Base-by-base conservation (phyloP, 148 eudicot species). In the Camellia japonica region DNA sequence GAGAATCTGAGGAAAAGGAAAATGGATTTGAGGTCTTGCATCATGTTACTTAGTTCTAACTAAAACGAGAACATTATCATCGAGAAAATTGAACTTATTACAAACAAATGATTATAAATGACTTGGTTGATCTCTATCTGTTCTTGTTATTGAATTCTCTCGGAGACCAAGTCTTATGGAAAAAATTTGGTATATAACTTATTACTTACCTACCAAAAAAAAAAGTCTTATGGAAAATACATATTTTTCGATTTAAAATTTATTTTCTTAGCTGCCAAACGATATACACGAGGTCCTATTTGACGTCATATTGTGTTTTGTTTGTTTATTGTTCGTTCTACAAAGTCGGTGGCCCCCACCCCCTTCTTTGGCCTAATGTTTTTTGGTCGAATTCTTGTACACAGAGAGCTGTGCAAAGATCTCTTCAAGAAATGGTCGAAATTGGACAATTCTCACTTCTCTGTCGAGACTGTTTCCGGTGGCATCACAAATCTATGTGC, bases 401-500 rank as follows among this genome's bases (percentile, higher is more conserved):
- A 59, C 91, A 96, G 99, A 82, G 91, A 86, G 74, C 86, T 96
- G 7, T 94, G 90, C 80, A 96, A 94, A 78, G 95, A 96, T 88
- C 82, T 96, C 41, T 96, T 96, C 90, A 86, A 91, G 83, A 79
- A 91, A 46, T 96, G 99, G 99, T 88, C 94, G 19, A 81, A 83
- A 78, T 88, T 93, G 86, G 94, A 91, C 30, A 86, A 83, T 80
- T 91, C 97, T 18, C 78, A 63, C 51, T 93, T 96, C 83, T 85
- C 84, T 19, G 86, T 88, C 0, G 90, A 91, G 79, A 94, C 91
- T 13, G 88, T 96, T 38, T 89, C 99, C 0, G 99, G 99, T 76
- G 99, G 99, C 85, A 93, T 96, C 80, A 96, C 99, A 65, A 96
- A 96, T 87, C 85, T 93, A 66, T 83, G 98, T 96, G 78, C 79